Conservation (phyloP, 208 protist species). For the Trypanosoma lewisi region DNA sequence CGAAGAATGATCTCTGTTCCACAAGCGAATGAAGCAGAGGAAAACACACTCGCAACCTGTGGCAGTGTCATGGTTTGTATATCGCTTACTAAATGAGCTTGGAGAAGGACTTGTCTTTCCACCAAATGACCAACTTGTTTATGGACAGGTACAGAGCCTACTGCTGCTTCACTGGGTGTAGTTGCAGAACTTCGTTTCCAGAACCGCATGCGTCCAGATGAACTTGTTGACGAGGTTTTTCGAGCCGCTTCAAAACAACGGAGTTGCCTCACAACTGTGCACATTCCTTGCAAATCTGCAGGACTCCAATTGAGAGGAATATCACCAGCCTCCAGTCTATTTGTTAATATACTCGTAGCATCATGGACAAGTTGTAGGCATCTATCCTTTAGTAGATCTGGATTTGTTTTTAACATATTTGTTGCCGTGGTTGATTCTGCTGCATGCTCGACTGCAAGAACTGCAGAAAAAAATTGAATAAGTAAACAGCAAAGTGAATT, state of each 20-base stretch:
- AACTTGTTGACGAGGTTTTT: background rate
- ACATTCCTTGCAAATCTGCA: conserved; percentile 20
- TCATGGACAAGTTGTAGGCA: conserved; percentile 16
- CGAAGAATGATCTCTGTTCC: conserved; percentile 12
- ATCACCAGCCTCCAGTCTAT: background rate
- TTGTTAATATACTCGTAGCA: background rate
- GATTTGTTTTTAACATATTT: conserved; percentile 13
- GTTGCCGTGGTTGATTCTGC: background rate
- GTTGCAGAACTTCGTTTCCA: conserved; percentile 12
- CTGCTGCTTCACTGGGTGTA: background rate
- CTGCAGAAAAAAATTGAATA: conserved; percentile 49
- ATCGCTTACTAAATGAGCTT: background rate
- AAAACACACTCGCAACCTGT: conserved; percentile 13
- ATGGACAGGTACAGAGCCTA: background rate
- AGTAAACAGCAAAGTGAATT: conserved; percentile 36
- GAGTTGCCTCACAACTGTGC: conserved; percentile 6
- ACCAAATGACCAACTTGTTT: conserved; percentile 9
- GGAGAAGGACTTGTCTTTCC: background rate
- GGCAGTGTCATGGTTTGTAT: conserved; percentile 14
- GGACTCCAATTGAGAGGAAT: conserved; percentile 4
- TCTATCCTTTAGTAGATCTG: conserved; percentile 13
- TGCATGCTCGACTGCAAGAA: conserved; percentile 24
- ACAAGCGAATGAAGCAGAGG: conserved; percentile 13
- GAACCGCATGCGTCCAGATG: conserved; percentile 1
- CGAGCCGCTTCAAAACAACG: conserved; percentile 7